Conservation (phyloP, 2,329 filamentous ascomycete species). For the Curvularia spicifera region DNA sequence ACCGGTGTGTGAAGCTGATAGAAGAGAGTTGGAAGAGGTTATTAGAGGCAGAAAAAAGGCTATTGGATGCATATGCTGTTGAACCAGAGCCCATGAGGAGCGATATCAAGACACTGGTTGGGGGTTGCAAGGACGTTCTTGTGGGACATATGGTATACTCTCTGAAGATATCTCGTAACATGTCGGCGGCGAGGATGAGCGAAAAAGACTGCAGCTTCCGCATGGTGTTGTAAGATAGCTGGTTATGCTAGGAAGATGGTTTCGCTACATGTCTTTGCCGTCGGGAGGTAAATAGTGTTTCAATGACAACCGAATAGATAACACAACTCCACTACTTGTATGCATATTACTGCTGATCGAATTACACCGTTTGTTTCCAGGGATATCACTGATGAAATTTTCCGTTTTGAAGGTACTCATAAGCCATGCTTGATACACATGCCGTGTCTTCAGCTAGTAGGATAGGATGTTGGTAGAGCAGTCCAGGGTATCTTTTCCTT, state of each 20-base stretch:
- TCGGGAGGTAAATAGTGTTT: neutral
- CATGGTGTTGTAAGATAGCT: conserved; percentile 2
- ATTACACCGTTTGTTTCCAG: neutral
- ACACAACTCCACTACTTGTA: neutral
- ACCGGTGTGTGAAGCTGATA: conserved; percentile 13
- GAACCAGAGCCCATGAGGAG: conserved; percentile 8
- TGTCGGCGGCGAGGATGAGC: conserved; percentile 14
- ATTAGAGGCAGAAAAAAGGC: conserved; percentile 8
- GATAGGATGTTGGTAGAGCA: neutral
- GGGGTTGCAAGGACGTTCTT: conserved; percentile 17
- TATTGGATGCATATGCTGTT: conserved; percentile 3
- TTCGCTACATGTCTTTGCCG: neutral
- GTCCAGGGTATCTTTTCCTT: neutral
- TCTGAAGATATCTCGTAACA: conserved; percentile 14
- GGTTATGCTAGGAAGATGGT: neutral
- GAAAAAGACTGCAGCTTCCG: conserved; percentile 10
- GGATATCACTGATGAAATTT: neutral
- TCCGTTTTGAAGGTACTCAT: neutral
- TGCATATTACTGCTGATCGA: neutral
- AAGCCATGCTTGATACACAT: neutral
- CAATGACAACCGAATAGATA: neutral
- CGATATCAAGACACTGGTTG: conserved; percentile 12
- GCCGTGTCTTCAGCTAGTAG: neutral
- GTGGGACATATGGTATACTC: conserved; percentile 21
- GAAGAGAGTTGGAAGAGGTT: conserved; percentile 14